Conservation (phyloP, 306 rosid genomes). For the Citrullus colocynthis region DNA sequence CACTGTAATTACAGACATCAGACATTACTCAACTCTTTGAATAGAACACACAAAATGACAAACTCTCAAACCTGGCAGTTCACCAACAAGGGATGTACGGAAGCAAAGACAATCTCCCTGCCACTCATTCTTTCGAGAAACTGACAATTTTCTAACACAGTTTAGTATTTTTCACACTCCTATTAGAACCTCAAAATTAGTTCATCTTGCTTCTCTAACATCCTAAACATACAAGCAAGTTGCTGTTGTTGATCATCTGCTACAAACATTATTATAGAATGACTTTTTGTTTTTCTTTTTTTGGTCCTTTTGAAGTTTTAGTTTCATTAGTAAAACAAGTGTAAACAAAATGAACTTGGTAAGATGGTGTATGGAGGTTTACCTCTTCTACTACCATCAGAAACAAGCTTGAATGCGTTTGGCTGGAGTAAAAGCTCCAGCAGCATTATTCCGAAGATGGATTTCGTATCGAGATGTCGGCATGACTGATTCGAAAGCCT, state of each 20-base stretch:
- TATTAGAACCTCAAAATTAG: neutral
- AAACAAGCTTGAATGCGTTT: slow-evolving; percentile 72
- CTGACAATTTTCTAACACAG: neutral
- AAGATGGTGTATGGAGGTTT: slow-evolving; percentile 6
- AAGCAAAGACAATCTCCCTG: neutral
- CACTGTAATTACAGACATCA: neutral
- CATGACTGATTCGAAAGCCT: slow-evolving; percentile 71
- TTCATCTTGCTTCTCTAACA: neutral
- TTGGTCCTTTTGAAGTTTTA: neutral
- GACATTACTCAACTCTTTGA: neutral
- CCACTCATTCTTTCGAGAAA: neutral
- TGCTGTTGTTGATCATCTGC: slow-evolving; percentile 2
- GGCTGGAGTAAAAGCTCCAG: slow-evolving; percentile 28
- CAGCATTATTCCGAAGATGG: slow-evolving; percentile 17
- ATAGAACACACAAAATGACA: neutral
- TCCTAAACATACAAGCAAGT: neutral
- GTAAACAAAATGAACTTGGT: neutral
- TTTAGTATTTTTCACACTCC: neutral
- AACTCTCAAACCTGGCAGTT: neutral
- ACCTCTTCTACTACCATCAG: slow-evolving; percentile 19
- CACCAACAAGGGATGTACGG: neutral
- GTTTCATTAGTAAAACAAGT: slow-evolving; percentile 3
- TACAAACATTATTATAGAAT: neutral
- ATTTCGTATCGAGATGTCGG: slow-evolving; percentile 52
- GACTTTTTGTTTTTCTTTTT: neutral